phyloP scores from a whole-genome alignment of 1,284 basidiomycete species.

The Fomitopsis betulina region DNA sequence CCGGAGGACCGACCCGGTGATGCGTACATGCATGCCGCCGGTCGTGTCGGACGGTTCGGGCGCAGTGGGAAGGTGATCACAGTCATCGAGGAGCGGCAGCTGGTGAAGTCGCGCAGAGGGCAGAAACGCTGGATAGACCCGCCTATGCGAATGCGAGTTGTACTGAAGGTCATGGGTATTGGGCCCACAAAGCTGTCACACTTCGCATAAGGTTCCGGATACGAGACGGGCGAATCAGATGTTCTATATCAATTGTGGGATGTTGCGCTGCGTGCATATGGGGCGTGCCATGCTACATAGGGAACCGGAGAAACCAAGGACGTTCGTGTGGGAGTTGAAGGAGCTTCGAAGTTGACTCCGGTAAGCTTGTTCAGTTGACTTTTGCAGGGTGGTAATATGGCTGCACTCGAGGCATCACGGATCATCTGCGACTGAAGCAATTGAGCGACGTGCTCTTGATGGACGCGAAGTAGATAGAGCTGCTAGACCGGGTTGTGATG shows the following conservation, averaged over 20 bases:
- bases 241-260: neutral
- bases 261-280: neutral
- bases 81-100: constrained; percentile 40
- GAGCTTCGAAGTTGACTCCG: neutral
- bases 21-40: constrained; percentile 65
- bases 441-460: neutral
- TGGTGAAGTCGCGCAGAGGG: constrained; percentile 24
- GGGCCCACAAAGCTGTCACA: constrained; percentile 31
- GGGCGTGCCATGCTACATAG: neutral
- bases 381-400: neutral
- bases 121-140: constrained; percentile 31
- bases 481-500: constrained; percentile 1
- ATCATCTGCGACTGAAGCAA: neutral
- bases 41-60: constrained; percentile 73
- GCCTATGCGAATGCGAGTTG: constrained; percentile 37
- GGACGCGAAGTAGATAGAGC: neutral
- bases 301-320: neutral
- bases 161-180: constrained; percentile 44
- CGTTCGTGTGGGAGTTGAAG: neutral
- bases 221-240: neutral
- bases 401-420: neutral
- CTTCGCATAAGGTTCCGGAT: constrained; percentile 36
- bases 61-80: constrained; percentile 58
- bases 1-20: constrained; percentile 50
- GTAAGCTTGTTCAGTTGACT: neutral